phyloP scores from a whole-genome alignment of 163 green algal species.

The Prototheca wickerhamii region DNA sequence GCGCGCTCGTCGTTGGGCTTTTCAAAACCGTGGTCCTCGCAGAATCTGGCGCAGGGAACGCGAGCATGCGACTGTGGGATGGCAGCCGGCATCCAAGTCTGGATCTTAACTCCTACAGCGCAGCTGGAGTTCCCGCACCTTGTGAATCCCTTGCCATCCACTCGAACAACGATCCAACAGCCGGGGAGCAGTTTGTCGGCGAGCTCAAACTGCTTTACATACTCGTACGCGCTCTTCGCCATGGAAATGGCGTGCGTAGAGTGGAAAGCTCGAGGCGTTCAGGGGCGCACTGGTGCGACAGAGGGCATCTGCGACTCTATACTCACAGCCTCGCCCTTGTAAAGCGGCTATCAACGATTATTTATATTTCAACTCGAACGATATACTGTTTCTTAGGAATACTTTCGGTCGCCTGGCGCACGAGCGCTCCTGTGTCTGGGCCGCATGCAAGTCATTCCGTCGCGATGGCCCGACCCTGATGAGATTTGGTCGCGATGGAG shows the following conservation, averaged over 20 bases:
- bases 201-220: constrained; percentile 75
- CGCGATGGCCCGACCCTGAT: too few relatives aligned
- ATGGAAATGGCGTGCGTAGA: constrained; percentile 23
- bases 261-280: background rate
- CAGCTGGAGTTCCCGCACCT: constrained; percentile 41
- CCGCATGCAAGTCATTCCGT: too few relatives aligned
- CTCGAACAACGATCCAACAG: constrained; percentile 84
- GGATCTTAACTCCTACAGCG: background rate
- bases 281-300: background rate
- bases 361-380: too few relatives aligned
- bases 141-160: constrained; percentile 92
- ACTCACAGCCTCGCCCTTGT: background rate
- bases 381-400: too few relatives aligned
- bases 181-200: constrained; percentile 65
- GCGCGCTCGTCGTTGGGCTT: constrained; percentile 85
- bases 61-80: background rate
- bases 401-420: too few relatives aligned
- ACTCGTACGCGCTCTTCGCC: constrained; percentile 69
- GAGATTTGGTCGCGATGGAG: too few relatives aligned
- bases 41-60: constrained; percentile 55
- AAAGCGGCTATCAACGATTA: too few relatives aligned
- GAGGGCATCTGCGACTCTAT: background rate
- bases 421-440: too few relatives aligned
- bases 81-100: background rate
- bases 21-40: constrained; percentile 68